These are phyloP conservation scores for Cordyceps fumosorosea DNA, from an alignment of 2,329 filamentous ascomycete species.

Conservation along the genomic window DNA sequence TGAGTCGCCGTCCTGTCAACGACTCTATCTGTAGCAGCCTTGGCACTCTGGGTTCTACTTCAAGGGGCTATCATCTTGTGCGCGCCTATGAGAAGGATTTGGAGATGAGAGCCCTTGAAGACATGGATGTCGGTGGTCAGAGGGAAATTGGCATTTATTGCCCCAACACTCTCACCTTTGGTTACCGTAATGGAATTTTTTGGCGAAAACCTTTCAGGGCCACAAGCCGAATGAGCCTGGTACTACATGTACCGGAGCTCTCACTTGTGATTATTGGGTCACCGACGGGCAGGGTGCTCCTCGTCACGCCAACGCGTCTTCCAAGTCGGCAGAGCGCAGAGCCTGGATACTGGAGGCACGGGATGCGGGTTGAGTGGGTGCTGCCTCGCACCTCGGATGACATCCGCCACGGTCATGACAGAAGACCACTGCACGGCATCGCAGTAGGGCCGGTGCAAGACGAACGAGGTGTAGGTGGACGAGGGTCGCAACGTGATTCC, in stretches of 20 bases:
- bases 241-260: slow-evolving; percentile 60
- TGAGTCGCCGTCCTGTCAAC: slow-evolving; percentile 1
- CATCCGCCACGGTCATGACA: slow-evolving; percentile 32
- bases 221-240: slow-evolving; percentile 47
- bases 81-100: slow-evolving; percentile 44
- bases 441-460: slow-evolving; percentile 59
- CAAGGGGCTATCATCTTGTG: slow-evolving; percentile 31
- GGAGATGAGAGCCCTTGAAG: slow-evolving; percentile 35
- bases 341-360: slow-evolving; percentile 28
- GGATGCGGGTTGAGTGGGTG: slow-evolving; percentile 48
- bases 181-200: slow-evolving; percentile 18
- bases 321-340: slow-evolving; percentile 18
- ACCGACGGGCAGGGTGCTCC: slow-evolving; percentile 56
- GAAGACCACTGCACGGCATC: slow-evolving; percentile 57
- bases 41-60: not conserved
- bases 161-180: slow-evolving; percentile 24
- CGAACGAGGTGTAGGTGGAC: slow-evolving; percentile 21
- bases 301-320: slow-evolving; percentile 49
- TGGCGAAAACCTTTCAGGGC: slow-evolving; percentile 24
- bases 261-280: slow-evolving; percentile 62
- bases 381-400: slow-evolving; percentile 45
- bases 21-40: not conserved
- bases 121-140: slow-evolving; percentile 14
- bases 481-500: slow-evolving; percentile 18
- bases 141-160: slow-evolving; percentile 27